A percentile compares a stretch with the other conserved stretches of the same genome.
These are phyloP conservation scores for Bruguiera gymnorhiza DNA, from an alignment of 345 rosid species.

Conservation along the genomic window DNA sequence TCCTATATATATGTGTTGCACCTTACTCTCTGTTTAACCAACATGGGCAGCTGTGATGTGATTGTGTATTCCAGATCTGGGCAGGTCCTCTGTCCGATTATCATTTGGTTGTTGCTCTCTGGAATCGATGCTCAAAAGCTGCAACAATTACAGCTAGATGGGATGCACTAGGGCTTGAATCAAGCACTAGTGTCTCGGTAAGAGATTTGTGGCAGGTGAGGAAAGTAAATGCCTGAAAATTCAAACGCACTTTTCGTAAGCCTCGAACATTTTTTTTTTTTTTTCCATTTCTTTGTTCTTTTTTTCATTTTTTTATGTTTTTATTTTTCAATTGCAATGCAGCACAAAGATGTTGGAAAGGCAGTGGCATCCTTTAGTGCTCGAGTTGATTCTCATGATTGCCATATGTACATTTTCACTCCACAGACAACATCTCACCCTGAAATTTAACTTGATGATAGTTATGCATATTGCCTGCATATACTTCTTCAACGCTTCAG, in stretches of 20 bases:
- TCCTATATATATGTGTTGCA: no score
- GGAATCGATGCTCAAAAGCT: slow-evolving; percentile 78
- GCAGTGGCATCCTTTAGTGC: slow-evolving; percentile 61
- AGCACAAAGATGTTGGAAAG: slow-evolving; percentile 48
- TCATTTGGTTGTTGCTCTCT: slow-evolving; percentile 71
- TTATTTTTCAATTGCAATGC: slow-evolving; percentile 13
- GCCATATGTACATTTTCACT: slow-evolving; percentile 64
- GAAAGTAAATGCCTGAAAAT: not conserved
- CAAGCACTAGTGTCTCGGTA: slow-evolving; percentile 56
- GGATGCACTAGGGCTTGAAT: slow-evolving; percentile 72
- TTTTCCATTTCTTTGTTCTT: not conserved
- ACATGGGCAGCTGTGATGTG: not conserved
- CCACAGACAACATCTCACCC: slow-evolving; percentile 37
- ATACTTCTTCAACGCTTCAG: no score
- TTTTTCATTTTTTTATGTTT: no score
- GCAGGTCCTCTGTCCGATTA: slow-evolving; percentile 82
- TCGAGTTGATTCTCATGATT: slow-evolving; percentile 60
- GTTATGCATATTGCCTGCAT: not conserved
- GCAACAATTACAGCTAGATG: slow-evolving; percentile 67
- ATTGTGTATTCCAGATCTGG: slow-evolving; percentile 59
- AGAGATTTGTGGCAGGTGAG: slow-evolving; percentile 91
- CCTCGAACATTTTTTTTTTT: not conserved
- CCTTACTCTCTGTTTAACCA: no score
- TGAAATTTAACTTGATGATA: slow-evolving; percentile 23
- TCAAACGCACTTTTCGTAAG: no score